A percentile compares a stretch with the other conserved stretches of the same genome.
Conservation (phyloP, 2,329 filamentous ascomycete species). For the Trichophyton verrucosum region DNA sequence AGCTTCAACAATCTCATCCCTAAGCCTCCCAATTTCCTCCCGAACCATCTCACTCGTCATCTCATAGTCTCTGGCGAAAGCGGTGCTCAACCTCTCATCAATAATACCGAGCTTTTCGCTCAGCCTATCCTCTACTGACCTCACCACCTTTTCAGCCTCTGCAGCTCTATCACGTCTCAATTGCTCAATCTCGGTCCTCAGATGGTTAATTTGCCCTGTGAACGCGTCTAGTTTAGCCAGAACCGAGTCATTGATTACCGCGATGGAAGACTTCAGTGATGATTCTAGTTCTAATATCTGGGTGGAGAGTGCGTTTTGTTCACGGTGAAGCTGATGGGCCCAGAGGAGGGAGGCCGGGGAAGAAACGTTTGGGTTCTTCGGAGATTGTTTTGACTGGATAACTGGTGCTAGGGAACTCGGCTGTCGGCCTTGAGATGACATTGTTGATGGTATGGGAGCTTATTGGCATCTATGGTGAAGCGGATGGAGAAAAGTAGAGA, state of each 20-base stretch:
- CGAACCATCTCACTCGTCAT: background rate
- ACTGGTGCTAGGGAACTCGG: background rate
- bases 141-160: conserved; percentile 5
- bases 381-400: background rate
- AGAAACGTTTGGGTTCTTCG: conserved; percentile 3
- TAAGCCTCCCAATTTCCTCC: conserved; percentile 1
- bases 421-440: conserved; percentile 7
- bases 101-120: background rate
- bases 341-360: conserved; percentile 23
- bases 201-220: background rate
- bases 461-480: background rate
- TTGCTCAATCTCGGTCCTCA: background rate
- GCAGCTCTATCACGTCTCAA: conserved; percentile 14
- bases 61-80: conserved; percentile 2
- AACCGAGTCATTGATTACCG: background rate
- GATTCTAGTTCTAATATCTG: conserved; percentile 17
- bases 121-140: background rate
- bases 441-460: background rate
- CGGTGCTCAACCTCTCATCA: background rate
- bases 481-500: too few species aligned
- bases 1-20: background rate
- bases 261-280: conserved; percentile 3
- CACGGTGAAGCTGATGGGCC: conserved; percentile 29
- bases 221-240: background rate
- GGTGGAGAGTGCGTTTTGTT: conserved; percentile 23